These are phyloP conservation scores for Orobanche coerulescens DNA, from an alignment of 257 asterid genomes.

Conservation along the genomic window DNA sequence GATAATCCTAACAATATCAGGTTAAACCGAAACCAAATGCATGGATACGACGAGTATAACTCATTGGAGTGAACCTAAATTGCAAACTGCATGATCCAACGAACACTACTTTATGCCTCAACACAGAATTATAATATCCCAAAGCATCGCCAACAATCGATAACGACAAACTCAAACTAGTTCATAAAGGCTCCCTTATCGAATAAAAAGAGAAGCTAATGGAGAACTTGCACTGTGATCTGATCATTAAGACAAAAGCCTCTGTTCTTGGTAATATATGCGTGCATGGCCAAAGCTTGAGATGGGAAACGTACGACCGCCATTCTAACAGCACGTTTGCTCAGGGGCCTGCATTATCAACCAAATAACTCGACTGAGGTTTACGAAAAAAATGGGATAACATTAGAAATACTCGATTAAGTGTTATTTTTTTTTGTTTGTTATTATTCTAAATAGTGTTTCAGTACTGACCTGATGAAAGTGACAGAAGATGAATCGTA, in stretches of 20 bases:
- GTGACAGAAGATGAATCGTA: slow-evolving; percentile 48
- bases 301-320: slow-evolving; percentile 65
- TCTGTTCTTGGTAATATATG: slow-evolving; percentile 63
- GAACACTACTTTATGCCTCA: slow-evolving; percentile 9
- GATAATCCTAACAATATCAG: background rate
- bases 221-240: slow-evolving; percentile 54
- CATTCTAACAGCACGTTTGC: slow-evolving; percentile 31
- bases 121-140: slow-evolving; percentile 3
- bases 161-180: background rate
- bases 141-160: slow-evolving; percentile 3
- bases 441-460: background rate
- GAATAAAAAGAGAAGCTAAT: slow-evolving; percentile 26
- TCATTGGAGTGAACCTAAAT: background rate
- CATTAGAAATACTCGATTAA: no score
- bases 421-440: no score
- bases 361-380: background rate
- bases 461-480: slow-evolving; percentile 35
- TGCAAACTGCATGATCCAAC: background rate
- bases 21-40: background rate
- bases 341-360: slow-evolving; percentile 37
- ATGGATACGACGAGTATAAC: slow-evolving; percentile 9
- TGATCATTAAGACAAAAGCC: slow-evolving; percentile 64
- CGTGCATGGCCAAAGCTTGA: slow-evolving; percentile 58
- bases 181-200: background rate
- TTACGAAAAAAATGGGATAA: background rate